Base-by-base conservation (phyloP, 169 alveolate species). In the Miamiensis avidus region DNA sequence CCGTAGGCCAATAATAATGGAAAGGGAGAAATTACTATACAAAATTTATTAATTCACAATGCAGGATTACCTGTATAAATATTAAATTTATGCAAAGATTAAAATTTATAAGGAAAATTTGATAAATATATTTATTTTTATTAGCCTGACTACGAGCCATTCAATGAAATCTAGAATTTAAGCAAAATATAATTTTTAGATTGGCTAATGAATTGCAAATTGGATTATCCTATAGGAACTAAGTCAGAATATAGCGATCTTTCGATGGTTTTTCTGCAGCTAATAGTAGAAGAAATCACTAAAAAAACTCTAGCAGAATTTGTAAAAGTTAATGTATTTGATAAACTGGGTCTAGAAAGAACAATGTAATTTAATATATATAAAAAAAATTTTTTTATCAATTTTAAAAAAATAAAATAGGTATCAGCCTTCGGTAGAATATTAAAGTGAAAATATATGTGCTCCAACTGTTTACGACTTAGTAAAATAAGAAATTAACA, bases 11-110 rank as follows among this genome's bases (percentile, higher is more conserved):
- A 82, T 33, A 72, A 64, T 20, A 27, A 78, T 69, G 25, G 78
- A 77, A 34, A 69, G 76, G 74, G 69, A 25, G 33, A 75, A 15
- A 30, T 75, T 16, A 77, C 82, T 33, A 26, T 85, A 25, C 29
- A 82, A 74, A 81, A 85, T 74, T 64, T 85, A 34, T 65, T 85
- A 32, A 32, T 85, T 1, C 89, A 85, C 74, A 85, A 85, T 29
- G 69, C 86, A 64, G 89, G 89, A 20, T 79, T 85, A 34, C 89
- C 89, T n/a, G 76, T 33, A 6, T n/a, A n/a, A n/a, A n/a, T n/a
- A n/a, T 77, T 77, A 33, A 69, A 77, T 34, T 31, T 31, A 11
- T 11, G 20, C 20, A 49, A 49, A 11, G 20, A 11, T 49, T 49
- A 11, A 49, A 11, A 49, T 49, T 49, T 49, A 49, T 49, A 49